Evolutionary conservation across 139 green algal genomes (phyloP).

Genomic region (Coelastrella sp.): DNA sequence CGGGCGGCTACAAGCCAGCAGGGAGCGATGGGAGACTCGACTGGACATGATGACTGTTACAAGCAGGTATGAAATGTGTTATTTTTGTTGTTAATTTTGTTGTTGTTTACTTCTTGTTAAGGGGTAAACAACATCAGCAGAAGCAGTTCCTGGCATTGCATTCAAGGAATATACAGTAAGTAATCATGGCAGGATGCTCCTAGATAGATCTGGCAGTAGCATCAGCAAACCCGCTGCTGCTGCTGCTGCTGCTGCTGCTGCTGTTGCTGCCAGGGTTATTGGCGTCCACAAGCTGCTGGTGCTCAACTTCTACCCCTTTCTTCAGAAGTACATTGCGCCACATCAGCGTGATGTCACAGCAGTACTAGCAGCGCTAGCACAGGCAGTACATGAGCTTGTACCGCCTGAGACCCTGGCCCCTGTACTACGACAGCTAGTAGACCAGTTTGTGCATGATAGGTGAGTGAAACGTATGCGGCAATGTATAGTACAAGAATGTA

Average conservation of each 20-base stretch:
- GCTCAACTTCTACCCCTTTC: constrained; percentile 97
- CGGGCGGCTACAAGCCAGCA: constrained; percentile 69
- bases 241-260: not conserved
- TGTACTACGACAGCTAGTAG: constrained; percentile 93
- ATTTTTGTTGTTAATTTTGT: not conserved
- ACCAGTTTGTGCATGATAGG: constrained; percentile 97
- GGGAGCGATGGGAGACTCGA: constrained; percentile 87
- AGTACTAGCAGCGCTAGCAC: constrained; percentile 76
- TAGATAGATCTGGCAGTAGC: too few species aligned
- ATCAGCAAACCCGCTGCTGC: not conserved
- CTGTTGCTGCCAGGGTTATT: constrained; percentile 61
- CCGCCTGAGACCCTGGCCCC: constrained; percentile 91
- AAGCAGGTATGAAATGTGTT: constrained; percentile 56
- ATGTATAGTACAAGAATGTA: too few species aligned
- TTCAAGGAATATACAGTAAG: too few species aligned
- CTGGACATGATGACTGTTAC: constrained; percentile 79
- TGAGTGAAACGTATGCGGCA: not conserved
- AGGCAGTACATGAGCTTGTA: constrained; percentile 92
- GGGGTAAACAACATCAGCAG: too few species aligned
- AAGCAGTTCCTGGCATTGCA: too few species aligned
- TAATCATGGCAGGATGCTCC: too few species aligned
- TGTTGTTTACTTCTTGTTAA: not conserved
- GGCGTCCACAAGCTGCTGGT: constrained; percentile 94
- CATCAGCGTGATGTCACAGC: constrained; percentile 85
- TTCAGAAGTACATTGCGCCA: constrained; percentile 90